Evolutionary conservation across 805 yeast genomes (phyloP), one percentile per base, ranked within the genome.

Genomic region (Wickerhamiella australiensis): DNA sequence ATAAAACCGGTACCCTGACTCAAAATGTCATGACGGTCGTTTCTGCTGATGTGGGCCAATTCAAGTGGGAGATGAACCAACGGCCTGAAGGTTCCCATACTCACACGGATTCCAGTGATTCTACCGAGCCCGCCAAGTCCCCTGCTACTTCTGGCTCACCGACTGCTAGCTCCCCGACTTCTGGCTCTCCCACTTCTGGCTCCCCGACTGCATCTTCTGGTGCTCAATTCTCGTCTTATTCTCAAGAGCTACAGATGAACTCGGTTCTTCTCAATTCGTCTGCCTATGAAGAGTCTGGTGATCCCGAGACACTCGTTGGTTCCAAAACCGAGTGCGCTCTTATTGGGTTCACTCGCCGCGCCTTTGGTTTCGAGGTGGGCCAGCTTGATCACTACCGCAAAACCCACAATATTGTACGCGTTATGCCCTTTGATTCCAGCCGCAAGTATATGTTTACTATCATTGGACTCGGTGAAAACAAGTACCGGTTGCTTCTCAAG

Each of bases 1-100:
- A 92, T 68, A 90, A 92, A 65, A 92, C 98, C 0, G 98, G 98
- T 52, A 92, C 99, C 11, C 73, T 92, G 51, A 92, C 99, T 1
- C 95, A 87, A 64, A 92, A 92, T 65, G 74, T 73, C 59, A 92
- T 92, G 99, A 77, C 86, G 35, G 87, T 92, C 5, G 95, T 87
- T 9, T 76, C 74, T 50, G 95, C 92, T 2, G 68, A 76, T 22
- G 60, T 87, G 27, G 94, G 92, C 8, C 25, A 42, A 1, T 64
- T 66, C 38, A 70, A 69, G 42, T 47, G 59, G 60, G 53, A 58
- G 52, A 49, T 26, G 57, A 9, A 48, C 38, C 36, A 54, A 12
- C 33, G 57, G 52, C 46, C 26, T 25, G 9, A 25, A 7, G 27
- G 9, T 6, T 7, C 9, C 9, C 9, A 25, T 25, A 25, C 53